These are phyloP conservation scores for Diphasiastrum complanatum DNA, from an alignment of 83 land plant genomes.

Conservation along the genomic window DNA sequence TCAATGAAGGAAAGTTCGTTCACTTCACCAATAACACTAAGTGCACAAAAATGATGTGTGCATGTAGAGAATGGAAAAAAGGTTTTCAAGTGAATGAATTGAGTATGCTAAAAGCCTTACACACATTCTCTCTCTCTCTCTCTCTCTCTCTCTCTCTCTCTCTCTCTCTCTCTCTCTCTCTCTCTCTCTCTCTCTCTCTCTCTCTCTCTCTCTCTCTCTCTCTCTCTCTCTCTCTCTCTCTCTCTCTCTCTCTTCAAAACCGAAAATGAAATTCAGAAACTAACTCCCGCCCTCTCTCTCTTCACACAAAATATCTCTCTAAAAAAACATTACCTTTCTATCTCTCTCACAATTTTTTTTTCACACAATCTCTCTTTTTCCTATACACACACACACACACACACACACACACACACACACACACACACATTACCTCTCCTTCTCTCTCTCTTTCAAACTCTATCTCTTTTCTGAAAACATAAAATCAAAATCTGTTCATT, in stretches of 20 bases:
- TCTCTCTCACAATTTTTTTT: no score
- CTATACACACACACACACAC: constrained; percentile 8
- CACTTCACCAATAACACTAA: no score
- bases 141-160: constrained; percentile 13
- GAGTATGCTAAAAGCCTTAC: no score
- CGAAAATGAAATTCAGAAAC: not conserved
- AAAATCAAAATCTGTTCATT: no score
- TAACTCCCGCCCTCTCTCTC: no score
- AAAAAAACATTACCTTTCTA: no score
- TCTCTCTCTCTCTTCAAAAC: not conserved
- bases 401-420: constrained; percentile 3
- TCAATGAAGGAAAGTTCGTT: no score
- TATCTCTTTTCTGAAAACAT: no score
- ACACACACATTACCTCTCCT: not conserved
- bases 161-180: constrained; percentile 13
- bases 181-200: constrained; percentile 13
- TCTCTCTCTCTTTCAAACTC: no score
- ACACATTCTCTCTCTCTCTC: constrained; percentile 7
- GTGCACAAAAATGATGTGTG: constrained; percentile 60
- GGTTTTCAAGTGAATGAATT: no score
- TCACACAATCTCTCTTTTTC: not conserved
- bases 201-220: constrained; percentile 10
- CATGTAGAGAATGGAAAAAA: constrained; percentile 31
- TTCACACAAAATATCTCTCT: no score
- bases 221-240: constrained; percentile 4